phyloP scores from a whole-genome alignment of 768 basidiomycete genomes.

The Infundibulicybe gibba region DNA sequence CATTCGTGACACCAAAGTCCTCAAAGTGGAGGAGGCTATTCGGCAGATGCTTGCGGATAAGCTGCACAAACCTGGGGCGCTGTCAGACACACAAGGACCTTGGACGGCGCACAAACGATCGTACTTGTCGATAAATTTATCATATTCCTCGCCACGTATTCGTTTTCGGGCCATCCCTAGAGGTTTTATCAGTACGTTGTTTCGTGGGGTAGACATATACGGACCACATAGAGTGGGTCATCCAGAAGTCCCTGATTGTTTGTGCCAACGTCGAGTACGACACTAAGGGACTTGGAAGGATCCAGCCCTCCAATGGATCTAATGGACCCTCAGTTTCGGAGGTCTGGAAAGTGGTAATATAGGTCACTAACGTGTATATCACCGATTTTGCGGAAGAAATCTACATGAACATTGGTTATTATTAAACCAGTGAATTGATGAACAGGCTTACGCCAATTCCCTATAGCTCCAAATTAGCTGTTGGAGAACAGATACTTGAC shows the following conservation, averaged over 20 bases:
- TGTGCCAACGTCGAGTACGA: slow-evolving; percentile 76
- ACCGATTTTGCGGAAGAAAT: slow-evolving; percentile 78
- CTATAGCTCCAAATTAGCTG: too few species aligned
- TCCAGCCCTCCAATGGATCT: slow-evolving; percentile 67
- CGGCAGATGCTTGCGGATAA: slow-evolving; percentile 71
- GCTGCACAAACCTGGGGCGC: slow-evolving; percentile 61
- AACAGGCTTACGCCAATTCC: too few species aligned
- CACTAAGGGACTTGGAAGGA: slow-evolving; percentile 52
- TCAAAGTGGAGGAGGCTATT: slow-evolving; percentile 76
- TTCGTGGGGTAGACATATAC: slow-evolving; percentile 15
- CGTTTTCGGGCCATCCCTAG: slow-evolving; percentile 76
- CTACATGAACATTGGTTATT: slow-evolving; percentile 24
- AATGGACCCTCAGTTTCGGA: neutral
- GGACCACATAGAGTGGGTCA: slow-evolving; percentile 64
- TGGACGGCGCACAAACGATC: neutral
- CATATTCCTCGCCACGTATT: slow-evolving; percentile 70
- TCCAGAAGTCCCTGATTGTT: slow-evolving; percentile 61
- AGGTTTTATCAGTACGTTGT: neutral
- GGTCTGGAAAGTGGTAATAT: neutral
- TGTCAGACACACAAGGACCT: neutral
- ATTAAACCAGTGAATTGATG: too few species aligned
- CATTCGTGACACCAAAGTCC: slow-evolving; percentile 80
- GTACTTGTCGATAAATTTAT: slow-evolving; percentile 73
- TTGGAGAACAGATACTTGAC: slow-evolving; percentile 9
- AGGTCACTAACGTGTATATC: slow-evolving; percentile 58